These are phyloP conservation scores for Chytriomyces confervae DNA, from an alignment of 192 early-diverging fungal species.

Conservation along the genomic window DNA sequence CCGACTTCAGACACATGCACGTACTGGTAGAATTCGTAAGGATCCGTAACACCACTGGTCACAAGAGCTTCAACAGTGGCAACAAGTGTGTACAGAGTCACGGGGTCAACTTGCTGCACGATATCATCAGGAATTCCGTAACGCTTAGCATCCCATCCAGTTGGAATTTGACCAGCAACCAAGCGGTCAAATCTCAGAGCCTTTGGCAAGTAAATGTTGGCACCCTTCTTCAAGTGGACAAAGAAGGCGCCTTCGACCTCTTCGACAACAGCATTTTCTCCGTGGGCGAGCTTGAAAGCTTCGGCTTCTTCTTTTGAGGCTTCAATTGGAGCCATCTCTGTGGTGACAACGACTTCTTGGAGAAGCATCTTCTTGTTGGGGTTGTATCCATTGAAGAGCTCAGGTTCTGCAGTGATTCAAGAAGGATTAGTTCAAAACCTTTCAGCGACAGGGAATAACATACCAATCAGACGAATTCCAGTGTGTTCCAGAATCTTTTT, in stretches of 20 bases:
- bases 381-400: constrained; percentile 84
- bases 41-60: constrained; percentile 90
- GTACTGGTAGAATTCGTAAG: constrained; percentile 96
- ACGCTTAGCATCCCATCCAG: constrained; percentile 90
- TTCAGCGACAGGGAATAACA: constrained; percentile 13
- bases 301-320: constrained; percentile 84
- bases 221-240: constrained; percentile 85
- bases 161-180: constrained; percentile 92
- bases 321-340: constrained; percentile 88
- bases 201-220: constrained; percentile 88
- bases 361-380: constrained; percentile 83
- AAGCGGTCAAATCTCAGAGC: constrained; percentile 89
- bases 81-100: constrained; percentile 88
- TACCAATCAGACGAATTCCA: constrained; percentile 85
- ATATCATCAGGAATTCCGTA: constrained; percentile 94
- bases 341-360: constrained; percentile 87
- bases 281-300: constrained; percentile 82
- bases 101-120: constrained; percentile 86
- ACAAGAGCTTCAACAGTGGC: constrained; percentile 92
- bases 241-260: constrained; percentile 72
- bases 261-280: constrained; percentile 78
- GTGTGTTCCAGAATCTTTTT: constrained; percentile 86
- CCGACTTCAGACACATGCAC: constrained; percentile 94
- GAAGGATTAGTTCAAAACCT: not conserved
- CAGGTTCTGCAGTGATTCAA: constrained; percentile 58